Conservation (phyloP, 2,329 filamentous ascomycete species). For the Pestalotiopsis sp. region DNA sequence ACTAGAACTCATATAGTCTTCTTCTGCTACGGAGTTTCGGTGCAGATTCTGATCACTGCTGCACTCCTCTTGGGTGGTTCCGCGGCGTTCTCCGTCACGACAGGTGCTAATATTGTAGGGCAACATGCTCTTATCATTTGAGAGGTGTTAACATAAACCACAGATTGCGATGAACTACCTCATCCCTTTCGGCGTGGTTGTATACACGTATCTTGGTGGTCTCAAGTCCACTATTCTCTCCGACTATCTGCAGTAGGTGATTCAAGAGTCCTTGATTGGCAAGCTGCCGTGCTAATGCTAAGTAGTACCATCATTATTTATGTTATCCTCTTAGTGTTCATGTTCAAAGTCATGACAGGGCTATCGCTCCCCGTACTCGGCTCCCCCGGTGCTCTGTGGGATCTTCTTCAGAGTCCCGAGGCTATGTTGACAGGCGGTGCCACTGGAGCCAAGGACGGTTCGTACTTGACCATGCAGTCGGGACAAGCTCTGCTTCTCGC, state of each 20-base stretch:
- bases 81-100: conserved; percentile 16
- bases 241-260: conserved; percentile 14
- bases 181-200: conserved; percentile 15
- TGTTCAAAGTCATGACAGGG: conserved; percentile 68
- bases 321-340: conserved; percentile 64
- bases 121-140: not conserved
- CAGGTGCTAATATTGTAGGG: conserved; percentile 14
- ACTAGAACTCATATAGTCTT: conserved; percentile 16
- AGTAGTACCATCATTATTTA: conserved; percentile 17
- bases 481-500: conserved; percentile 71
- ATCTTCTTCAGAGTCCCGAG: conserved; percentile 60
- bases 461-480: conserved; percentile 70
- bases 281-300: too few relatives aligned
- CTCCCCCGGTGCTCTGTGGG: conserved; percentile 64
- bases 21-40: conserved; percentile 15
- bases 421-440: conserved; percentile 49
- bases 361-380: conserved; percentile 63
- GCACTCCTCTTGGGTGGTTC: conserved; percentile 16
- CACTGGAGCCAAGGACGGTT: conserved; percentile 64
- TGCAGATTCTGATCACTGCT: conserved; percentile 17
- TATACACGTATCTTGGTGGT: conserved; percentile 16
- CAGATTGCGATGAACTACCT: conserved; percentile 16
- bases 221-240: conserved; percentile 16
- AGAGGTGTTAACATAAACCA: too few relatives aligned
- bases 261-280: not conserved